Base-by-base conservation (phyloP, 306 rosid genomes). In the Rubus parviflorus region DNA sequence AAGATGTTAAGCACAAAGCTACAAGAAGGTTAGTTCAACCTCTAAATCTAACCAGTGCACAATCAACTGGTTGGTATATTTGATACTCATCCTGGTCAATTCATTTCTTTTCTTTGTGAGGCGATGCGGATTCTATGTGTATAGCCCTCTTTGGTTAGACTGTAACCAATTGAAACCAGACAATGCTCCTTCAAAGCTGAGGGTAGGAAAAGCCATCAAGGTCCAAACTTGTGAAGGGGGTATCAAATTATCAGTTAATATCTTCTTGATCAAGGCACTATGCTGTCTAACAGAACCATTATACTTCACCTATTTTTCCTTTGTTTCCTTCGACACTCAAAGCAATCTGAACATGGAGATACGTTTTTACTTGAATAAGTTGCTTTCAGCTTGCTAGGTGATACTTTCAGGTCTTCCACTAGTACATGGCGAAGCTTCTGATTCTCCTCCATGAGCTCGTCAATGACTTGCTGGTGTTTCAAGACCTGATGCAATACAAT, bases 391-490 rank as follows among this genome's bases (percentile, higher is more conserved):
- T 87, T 92, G 86, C 87, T 74, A 60, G 90, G 78, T 42, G 99
- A 88, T 80, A 92, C 57, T 83, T 89, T 92, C 83, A 96, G 87
- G 82, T 89, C 99, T 76, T 92, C 96, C 63, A 87, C 60, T 15
- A 96, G 89, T 85, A 92, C 80, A 19, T 82, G 90, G 41, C 91
- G 94, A 86, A 96, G 98, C 88, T 83, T 91, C 82, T 91, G 85
- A 64, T 90, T 96, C 84, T 92, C 99, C 85, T 92, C 94, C 79
- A 74, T 79, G 37, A 96, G 96, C 68, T 92, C 93, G 75, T 96
- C 96, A 68, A 96, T 96, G 20, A 89, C 79, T 88, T 85, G 86
- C 81, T 96, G 99, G 87, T 96, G 99, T 79, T 85, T 91, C 82
- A 96, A 66, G 49, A 96, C 94, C 98, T 96, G 82, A 60, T 66